Conservation (phyloP, 1,284 basidiomycete genomes). For the Anthracocystis panici-leucophaei region DNA sequence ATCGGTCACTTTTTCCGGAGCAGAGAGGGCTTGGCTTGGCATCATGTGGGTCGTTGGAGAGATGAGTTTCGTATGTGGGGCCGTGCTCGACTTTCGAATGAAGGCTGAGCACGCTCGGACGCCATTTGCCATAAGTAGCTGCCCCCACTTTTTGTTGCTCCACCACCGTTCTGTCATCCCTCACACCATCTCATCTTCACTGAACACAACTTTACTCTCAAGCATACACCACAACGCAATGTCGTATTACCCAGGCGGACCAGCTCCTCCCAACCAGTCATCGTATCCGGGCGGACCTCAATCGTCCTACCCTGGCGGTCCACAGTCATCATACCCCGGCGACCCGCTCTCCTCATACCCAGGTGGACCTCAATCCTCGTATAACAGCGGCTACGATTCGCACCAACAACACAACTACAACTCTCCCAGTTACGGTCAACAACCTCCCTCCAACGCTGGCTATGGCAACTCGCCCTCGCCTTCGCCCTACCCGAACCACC, state of each 20-base stretch:
- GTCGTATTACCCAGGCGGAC: conserved; percentile 32
- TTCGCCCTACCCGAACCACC: conserved; percentile 10
- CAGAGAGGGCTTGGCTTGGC: background rate
- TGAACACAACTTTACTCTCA: background rate
- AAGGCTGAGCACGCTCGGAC: too few relatives aligned
- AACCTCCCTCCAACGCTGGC: conserved; percentile 4
- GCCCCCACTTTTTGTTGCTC: background rate
- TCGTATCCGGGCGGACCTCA: conserved; percentile 22
- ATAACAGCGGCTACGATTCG: conserved; percentile 28
- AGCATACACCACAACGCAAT: conserved; percentile 6
- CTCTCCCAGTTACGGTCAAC: conserved; percentile 12
- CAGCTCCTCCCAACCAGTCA: conserved; percentile 18
- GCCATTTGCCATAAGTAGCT: conserved; percentile 8
- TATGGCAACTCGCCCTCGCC: conserved; percentile 24
- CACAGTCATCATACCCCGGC: conserved; percentile 36
- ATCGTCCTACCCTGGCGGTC: conserved; percentile 36
- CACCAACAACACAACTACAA: conserved; percentile 20
- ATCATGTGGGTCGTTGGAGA: background rate
- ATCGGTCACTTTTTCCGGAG: background rate
- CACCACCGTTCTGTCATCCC: background rate
- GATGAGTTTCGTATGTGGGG: background rate
- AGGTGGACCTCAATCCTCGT: conserved; percentile 17
- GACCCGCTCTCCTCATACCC: conserved; percentile 27
- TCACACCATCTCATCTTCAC: conserved; percentile 3
- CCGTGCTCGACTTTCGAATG: background rate